Evolutionary conservation across 2,329 filamentous ascomycete species (phyloP), one percentile per base, ranked within the genome.

Genomic region (Alternaria solani): DNA sequence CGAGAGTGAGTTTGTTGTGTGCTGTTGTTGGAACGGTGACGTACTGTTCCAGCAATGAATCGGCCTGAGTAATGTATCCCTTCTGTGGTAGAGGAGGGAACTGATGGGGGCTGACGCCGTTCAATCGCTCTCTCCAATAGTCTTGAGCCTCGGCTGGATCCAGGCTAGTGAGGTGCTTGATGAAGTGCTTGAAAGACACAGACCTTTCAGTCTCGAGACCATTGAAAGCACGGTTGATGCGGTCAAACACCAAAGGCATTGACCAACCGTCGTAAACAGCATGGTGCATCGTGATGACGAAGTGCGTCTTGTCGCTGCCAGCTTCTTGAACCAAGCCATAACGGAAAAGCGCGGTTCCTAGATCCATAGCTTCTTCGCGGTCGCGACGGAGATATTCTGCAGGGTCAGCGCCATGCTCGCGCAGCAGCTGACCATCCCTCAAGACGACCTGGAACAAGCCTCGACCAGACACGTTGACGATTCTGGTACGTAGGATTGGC

Each of bases 11-110:
- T 42, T 81, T 83, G 2, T 69, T 74, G 51, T 74, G 65, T 1
- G 69, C 66, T 18, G 73, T 67, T 12, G 70, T 72, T 1, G 73
- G 69, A 2, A 76, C 75, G 7, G 61, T 78, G 44, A 78, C 78
- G 46, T 87, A 87, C 8, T 81, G 77, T 9, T 82, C 79, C 2
- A 86, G 75, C 2, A 87, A 73, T 1, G 84, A 85, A 68, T 87
- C 83, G 6, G 85, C 80, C 7, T 71, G 80, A 32, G 83, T 72
- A 41, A 80, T 82, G 65, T 84, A 83, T 62, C 81, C 73, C 38
- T 68, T 73, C 3, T 79, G 81, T 0, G 84, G 84, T 1, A 85
- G 69, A 42, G 75, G 74, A 12, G 84, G 85, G 60, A 86, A 86
- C 46, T 85, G 83, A 48, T 81, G 78, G 2, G 81, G 81, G 32